Base-by-base conservation (phyloP, 129 eudicot species). In the Calendula officinalis region DNA sequence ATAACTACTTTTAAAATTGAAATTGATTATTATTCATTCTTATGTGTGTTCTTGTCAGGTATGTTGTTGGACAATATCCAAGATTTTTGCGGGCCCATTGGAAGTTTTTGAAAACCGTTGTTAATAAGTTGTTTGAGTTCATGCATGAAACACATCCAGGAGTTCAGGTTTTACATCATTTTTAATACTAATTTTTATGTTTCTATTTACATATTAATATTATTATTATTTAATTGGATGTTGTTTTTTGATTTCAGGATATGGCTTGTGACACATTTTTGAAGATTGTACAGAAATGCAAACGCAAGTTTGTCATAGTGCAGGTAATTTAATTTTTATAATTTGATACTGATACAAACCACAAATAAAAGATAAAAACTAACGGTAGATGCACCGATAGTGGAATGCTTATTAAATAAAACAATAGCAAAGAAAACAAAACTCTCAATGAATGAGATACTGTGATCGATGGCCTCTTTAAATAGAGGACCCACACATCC, bases 101-200 rank as follows among this genome's bases (percentile, higher is more conserved):
- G 99, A 94, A 94, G 79, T 94, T 94, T 50, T 72, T 94, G 79
- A 94, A 94, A 75, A 94, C 99, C 8, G 99, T 94, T 78, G 86
- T 94, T 33, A 89, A 94, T 78, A 94, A 94, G 84, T 62, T 94
- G 64, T 94, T 94, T 74, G 99, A 94, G 77, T 94, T 94, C 80
- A 94, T 94, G 99, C 99, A 94, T 49, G 99, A 94, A 77, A 81
- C 88, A 6, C 99, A 94, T 78, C 99, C 97, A 36, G 99, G 99
- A 73, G 99, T 94, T 71, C 99, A 94, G 99, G 99, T 94, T 78
- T 37, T 39, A 17, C 48, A 3, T 66, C 4, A n/a, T 22, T 38
- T 50, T 16, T 36, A 51, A 59, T 43, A 12, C n/a, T 43, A 15
- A n/a, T 49, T 39, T 8, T 7, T 7, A 16, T 33, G 36, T 49